Base-by-base conservation (phyloP, 2,329 filamentous ascomycete genomes). In the Chaetoscypha palmicola region DNA sequence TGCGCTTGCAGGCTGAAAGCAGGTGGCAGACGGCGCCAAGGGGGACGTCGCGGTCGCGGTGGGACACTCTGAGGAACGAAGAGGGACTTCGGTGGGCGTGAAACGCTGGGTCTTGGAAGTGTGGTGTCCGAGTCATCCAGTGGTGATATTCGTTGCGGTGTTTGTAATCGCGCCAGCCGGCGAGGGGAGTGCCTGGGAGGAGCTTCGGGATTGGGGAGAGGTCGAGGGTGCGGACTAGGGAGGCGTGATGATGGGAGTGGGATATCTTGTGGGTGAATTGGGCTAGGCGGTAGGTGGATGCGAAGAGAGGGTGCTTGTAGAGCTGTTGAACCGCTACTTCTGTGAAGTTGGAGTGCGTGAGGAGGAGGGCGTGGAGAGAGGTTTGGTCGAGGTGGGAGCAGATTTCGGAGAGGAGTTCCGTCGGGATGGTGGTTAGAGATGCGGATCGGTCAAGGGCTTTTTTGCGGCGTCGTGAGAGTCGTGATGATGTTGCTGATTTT, bases 81-180 rank as follows among this genome's bases (percentile, higher is more conserved):
- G 48, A 51, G 10, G 51, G 50, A 9, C 43, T 26, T 2, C 52
- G 55, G 41, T 57, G 55, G 16, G 47, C 21, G 16, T 2, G 12
- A 17, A n/a, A 23, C 24, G 3, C 19, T 19, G 8, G 10, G 19
- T 19, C 21, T 30, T 37, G 23, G 20, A 21, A 20, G 10, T 23
- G 19, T 2, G 39, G 19, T 1, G 30, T 33, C 4, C 4, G 5
- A n/a, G 14, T 14, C 1, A 3, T 34, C 26, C 41, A 42, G 16
- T 51, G 48, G 26, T 45, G 41, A 5, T 49, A 36, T 5, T 48
- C 37, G 35, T 56, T 22, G 3, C 52, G 32, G 28, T 52, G 53
- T 32, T 56, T 55, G 31, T 49, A 57, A 14, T 58, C 56, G 16
- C 56, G 41, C 56, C 56, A 58, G 9, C 53, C 53, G 2, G 50